Evolutionary conservation across 495 filamentous ascomycete genomes (phyloP), one percentile per base, ranked within the genome.

Genomic region (Neurospora sp.): DNA sequence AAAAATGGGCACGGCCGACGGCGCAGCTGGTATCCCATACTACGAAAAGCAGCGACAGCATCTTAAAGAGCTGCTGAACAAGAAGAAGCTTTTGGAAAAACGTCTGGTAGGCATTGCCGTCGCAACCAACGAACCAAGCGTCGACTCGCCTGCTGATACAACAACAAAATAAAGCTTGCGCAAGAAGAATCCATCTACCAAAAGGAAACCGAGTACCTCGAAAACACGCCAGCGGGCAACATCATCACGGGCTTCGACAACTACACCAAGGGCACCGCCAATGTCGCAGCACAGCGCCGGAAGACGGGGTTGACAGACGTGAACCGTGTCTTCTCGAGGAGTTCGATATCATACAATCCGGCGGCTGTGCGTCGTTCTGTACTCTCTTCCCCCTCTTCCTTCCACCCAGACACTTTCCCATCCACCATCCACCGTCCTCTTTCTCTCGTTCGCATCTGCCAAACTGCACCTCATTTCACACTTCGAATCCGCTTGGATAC

Each of bases 241-340:
- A 98, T 99, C 78, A 94, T 99, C 82, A 92, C 90, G 74, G 96
- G 96, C 48, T 99, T 98, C 82, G 96, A 99, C 79, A 95, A 92
- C 75, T 98, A 97, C 82, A 95, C 97, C 84, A 99, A 99, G 79
- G 93, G 93, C 68, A 84, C 86, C 0, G 85, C 79, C 73, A 81
- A 78, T 38, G 79, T 82, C 7, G 81, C 79, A 4, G 86, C 85
- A 3, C 79, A 83, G 72, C 83, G 87, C 69, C 83, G 86, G 69
- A 85, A 85, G 75, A 83, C 82, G 45, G 84, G 82, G 3, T 74
- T 87, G 68, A 81, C 79, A 37, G 88, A 90, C 40, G 77, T 81
- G 42, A 86, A 88, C 74, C 82, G 86, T 40, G 86, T 90, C 4
- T 90, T 89, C 76, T 88, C 86, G 68, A 78, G 85, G 74, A 89